phyloP scores from a whole-genome alignment of 495 filamentous ascomycete species.

The Talaromyces borbonicus region DNA sequence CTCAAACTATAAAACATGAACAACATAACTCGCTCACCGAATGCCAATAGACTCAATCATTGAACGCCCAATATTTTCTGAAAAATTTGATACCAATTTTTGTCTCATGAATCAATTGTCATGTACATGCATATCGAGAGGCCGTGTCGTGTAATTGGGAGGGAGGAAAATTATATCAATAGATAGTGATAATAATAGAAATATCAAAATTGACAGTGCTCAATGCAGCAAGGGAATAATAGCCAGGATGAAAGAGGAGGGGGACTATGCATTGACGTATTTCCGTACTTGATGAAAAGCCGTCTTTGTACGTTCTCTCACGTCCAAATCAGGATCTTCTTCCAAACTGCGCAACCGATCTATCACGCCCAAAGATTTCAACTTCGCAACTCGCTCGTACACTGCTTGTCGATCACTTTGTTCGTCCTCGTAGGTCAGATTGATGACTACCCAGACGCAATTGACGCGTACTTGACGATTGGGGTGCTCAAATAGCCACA shows the following conservation, averaged over 20 bases:
- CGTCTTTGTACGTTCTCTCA: conserved; percentile 72
- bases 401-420: conserved; percentile 49
- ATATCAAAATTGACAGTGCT: too few species aligned
- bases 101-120: background rate
- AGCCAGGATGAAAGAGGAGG: background rate
- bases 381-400: conserved; percentile 51
- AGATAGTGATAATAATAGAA: too few species aligned
- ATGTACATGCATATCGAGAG: conserved; percentile 3
- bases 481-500: conserved; percentile 55
- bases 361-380: conserved; percentile 62
- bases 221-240: background rate
- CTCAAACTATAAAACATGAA: background rate
- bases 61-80: background rate
- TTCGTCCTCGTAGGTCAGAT: conserved; percentile 74
- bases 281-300: conserved; percentile 55
- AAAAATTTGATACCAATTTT: too few species aligned
- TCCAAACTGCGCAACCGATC: conserved; percentile 54
- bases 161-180: too few species aligned
- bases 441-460: conserved; percentile 72
- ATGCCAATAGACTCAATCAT: conserved; percentile 3
- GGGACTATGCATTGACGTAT: conserved; percentile 13
- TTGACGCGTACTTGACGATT: conserved; percentile 60
- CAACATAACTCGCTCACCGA: conserved; percentile 1
- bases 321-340: conserved; percentile 71
- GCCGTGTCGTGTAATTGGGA: too few species aligned